A percentile compares a stretch with the other conserved stretches of the same genome.
Conservation (phyloP, 2,329 filamentous ascomycete genomes). For the Leptoxyphium fumago region DNA sequence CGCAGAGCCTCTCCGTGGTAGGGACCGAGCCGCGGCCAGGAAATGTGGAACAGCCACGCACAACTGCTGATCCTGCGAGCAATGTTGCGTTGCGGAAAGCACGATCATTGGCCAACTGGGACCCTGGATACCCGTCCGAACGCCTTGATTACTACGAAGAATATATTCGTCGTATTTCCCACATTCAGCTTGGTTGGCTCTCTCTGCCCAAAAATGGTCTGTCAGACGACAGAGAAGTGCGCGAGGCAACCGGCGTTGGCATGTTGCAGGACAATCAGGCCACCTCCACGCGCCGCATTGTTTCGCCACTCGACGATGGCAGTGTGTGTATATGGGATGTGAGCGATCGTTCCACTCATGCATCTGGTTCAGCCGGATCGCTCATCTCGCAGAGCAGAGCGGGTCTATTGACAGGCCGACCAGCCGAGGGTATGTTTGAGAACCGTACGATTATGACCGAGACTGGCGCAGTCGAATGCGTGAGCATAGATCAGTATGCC, state of each 20-base stretch:
- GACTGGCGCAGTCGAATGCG: conserved; percentile 61
- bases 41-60: conserved; percentile 5
- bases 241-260: conserved; percentile 61
- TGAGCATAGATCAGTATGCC: conserved; percentile 57
- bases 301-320: conserved; percentile 73
- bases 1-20: conserved; percentile 8
- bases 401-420: conserved; percentile 50
- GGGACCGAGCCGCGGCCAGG: conserved; percentile 11
- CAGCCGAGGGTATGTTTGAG: conserved; percentile 29
- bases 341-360: conserved; percentile 8
- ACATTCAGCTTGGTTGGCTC: conserved; percentile 63
- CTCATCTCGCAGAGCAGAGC: conserved; percentile 51
- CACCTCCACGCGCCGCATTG: conserved; percentile 43
- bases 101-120: conserved; percentile 64
- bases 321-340: conserved; percentile 75
- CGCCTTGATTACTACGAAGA: conserved; percentile 74
- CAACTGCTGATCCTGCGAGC: conserved; percentile 6
- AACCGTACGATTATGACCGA: conserved; percentile 49
- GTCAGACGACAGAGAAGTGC: conserved; percentile 26
- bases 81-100: conserved; percentile 15
- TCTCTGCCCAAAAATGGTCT: conserved; percentile 40
- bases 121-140: conserved; percentile 60
- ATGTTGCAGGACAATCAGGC: conserved; percentile 42
- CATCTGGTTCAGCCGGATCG: conserved; percentile 29
- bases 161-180: conserved; percentile 68